Percentiles rank a stretch among this genome's conserved stretches.
Evolutionary conservation across 441 rosid species (phyloP).

Genomic region (Omphalea diandra): DNA sequence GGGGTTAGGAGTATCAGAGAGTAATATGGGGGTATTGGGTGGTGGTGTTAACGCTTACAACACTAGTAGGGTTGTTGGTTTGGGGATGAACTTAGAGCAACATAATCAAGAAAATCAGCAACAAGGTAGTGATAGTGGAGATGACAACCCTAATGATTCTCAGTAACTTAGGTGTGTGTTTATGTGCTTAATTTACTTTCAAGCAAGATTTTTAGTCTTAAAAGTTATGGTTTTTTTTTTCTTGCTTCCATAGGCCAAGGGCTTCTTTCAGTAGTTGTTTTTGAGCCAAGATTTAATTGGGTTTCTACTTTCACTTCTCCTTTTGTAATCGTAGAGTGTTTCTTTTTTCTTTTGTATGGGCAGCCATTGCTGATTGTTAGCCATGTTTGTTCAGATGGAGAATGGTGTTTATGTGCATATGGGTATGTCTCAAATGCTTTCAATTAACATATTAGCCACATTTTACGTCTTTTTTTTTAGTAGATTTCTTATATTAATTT

Average conservation of each 20-base stretch:
- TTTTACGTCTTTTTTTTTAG: too few relatives aligned
- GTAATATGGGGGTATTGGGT: constrained; percentile 37
- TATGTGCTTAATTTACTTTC: not conserved
- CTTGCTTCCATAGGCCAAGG: not conserved
- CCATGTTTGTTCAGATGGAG: constrained; percentile 11
- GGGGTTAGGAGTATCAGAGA: constrained; percentile 53
- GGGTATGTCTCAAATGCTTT: not conserved
- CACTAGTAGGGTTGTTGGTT: constrained; percentile 42
- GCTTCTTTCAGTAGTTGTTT: constrained; percentile 1
- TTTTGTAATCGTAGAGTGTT: constrained; percentile 5
- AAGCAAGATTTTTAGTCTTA: constrained; percentile 1
- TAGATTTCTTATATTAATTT: too few relatives aligned
- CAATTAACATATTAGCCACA: too few relatives aligned
- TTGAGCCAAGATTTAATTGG: not conserved
- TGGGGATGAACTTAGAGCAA: constrained; percentile 54
- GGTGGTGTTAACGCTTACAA: constrained; percentile 36
- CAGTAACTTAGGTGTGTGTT: constrained; percentile 26
- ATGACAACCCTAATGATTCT: constrained; percentile 46
- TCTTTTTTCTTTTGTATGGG: too few relatives aligned
- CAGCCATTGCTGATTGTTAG: constrained; percentile 6
- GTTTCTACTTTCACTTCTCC: not conserved
- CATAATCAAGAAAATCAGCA: constrained; percentile 46
- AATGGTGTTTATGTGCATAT: not conserved
- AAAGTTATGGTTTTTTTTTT: not conserved
- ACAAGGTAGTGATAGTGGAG: constrained; percentile 48